phyloP scores from a whole-genome alignment of 1,284 basidiomycete species.

The Pascua sp. region DNA sequence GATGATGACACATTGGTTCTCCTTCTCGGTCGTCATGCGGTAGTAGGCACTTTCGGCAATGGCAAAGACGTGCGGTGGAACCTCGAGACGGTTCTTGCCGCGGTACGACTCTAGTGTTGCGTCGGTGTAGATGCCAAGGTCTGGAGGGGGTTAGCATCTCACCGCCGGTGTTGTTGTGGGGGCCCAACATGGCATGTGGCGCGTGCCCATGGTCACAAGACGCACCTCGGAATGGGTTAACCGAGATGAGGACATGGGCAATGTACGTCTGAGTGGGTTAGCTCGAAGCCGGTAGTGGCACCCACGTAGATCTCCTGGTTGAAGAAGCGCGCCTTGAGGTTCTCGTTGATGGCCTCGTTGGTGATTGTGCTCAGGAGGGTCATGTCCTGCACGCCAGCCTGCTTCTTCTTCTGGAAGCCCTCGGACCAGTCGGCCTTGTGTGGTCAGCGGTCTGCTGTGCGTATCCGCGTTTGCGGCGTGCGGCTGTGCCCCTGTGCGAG shows the following conservation, averaged over 20 bases:
- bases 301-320: slow-evolving; percentile 87
- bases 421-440: slow-evolving; percentile 93
- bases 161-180: not conserved
- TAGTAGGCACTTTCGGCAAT: slow-evolving; percentile 98
- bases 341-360: slow-evolving; percentile 97
- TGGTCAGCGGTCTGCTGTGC: slow-evolving; percentile 3
- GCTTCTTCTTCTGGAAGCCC: slow-evolving; percentile 97
- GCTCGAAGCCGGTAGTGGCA: not conserved
- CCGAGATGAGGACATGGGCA: slow-evolving; percentile 93
- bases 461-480: too few species aligned
- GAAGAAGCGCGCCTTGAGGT: slow-evolving; percentile 92
- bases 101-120: slow-evolving; percentile 81
- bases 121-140: slow-evolving; percentile 95
- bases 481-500: not conserved
- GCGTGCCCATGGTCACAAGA: not conserved
- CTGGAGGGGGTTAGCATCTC: slow-evolving; percentile 48
- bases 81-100: slow-evolving; percentile 97
- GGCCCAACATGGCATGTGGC: too few species aligned
- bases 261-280: slow-evolving; percentile 72
- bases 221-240: slow-evolving; percentile 93
- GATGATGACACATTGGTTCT: slow-evolving; percentile 99
- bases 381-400: slow-evolving; percentile 98
- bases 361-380: slow-evolving; percentile 94
- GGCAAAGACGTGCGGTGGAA: slow-evolving; percentile 95
- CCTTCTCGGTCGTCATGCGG: slow-evolving; percentile 98